Base-by-base conservation (phyloP, 1,284 basidiomycete species). In the Ustilago loliicola region DNA sequence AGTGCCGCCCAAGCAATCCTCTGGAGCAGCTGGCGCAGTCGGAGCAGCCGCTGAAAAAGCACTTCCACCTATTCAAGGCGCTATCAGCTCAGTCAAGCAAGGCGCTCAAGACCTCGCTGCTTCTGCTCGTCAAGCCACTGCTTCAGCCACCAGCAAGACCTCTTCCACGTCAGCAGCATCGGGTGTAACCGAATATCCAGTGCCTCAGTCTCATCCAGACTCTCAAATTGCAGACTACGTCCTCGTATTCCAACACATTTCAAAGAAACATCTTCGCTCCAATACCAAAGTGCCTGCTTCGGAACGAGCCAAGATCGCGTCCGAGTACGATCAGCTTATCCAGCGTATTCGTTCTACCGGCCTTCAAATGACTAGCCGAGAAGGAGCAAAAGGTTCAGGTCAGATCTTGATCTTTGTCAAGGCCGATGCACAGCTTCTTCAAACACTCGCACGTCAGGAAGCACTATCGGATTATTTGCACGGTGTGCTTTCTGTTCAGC, bases 361-460 rank as follows among this genome's bases (percentile, higher is more conserved):
- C 6, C 66, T 86, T 17, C 59, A 67, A n/a, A 68, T 80, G n/a
- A 83, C 83, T 8, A 74, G 72, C 11, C 67, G 85, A 13, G 67
- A 78, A 13, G 80, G 77, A 0, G 62, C 55, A n/a, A 63, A 69
- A 25, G 67, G 61, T 1, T 61, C 51, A 4, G 80, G 81, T 21
- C 63, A 72, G 36, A 68, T 86, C 19, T 45, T 83, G 19, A 59
- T 86, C 56, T 85, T 86, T 65, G 83, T 86, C 36, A 69, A 66
- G 47, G 81, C 77, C 1, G 68, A 71, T 13, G 42, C 58, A 15
- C 50, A 64, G 63, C 64, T 74, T 0, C 50, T 83, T 13, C 64
- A 70, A 21, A 47, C 48, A 10, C 25, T 77, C 29, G 72, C 73
- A 2, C 30, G 60, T 2, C 63, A 71, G 23, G 79, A 83, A 42